phyloP scores from a whole-genome alignment of 345 rosid species.

The Salix dunnii region DNA sequence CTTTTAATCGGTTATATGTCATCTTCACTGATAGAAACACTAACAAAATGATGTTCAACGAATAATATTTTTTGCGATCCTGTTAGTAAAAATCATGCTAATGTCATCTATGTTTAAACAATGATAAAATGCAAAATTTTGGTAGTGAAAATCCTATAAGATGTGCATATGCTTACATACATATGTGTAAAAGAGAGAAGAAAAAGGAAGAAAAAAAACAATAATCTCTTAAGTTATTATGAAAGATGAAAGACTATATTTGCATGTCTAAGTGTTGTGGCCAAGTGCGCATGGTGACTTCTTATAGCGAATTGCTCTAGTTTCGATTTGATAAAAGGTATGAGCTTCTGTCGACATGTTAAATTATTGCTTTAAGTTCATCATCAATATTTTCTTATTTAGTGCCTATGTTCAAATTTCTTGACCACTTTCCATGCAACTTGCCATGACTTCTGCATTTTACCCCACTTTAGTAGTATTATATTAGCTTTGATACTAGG shows the following conservation, averaged over 20 bases:
- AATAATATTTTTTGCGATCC: no score
- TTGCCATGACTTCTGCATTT: not conserved
- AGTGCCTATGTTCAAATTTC: not conserved
- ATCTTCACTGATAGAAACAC: no score
- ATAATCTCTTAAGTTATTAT: not conserved
- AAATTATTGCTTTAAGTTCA: not conserved
- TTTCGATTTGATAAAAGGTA: not conserved
- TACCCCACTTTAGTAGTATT: not conserved
- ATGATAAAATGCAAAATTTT: no score
- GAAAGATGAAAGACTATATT: not conserved
- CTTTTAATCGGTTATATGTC: no score
- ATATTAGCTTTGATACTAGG: not conserved
- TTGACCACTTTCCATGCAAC: constrained; percentile 8
- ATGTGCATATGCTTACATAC: no score
- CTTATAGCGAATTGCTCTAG: not conserved
- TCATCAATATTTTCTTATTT: not conserved
- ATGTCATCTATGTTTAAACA: no score
- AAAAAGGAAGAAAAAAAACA: not conserved
- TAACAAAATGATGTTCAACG: no score
- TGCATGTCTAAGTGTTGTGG: not conserved
- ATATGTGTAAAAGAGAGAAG: no score
- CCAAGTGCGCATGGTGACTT: not conserved
- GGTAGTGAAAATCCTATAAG: no score
- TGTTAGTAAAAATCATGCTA: no score
- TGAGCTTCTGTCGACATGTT: not conserved